phyloP scores from a whole-genome alignment of 2,329 filamentous ascomycete genomes.

The Ramularia endophylla region DNA sequence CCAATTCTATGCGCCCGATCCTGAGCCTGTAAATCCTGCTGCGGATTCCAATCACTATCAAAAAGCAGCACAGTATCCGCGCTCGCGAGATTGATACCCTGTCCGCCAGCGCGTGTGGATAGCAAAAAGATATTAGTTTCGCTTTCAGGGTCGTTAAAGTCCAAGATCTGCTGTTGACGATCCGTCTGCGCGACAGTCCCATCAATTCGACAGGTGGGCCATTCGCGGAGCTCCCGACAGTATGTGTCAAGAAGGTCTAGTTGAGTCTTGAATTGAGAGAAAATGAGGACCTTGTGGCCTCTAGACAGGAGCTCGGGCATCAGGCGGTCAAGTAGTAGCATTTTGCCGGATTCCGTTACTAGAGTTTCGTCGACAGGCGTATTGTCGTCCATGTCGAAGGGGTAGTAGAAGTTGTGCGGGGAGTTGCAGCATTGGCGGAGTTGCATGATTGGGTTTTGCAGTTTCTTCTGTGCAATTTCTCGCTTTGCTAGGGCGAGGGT shows the following conservation, averaged over 20 bases:
- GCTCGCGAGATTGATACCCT: constrained; percentile 88
- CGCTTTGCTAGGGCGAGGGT: constrained; percentile 75
- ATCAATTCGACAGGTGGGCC: constrained; percentile 85
- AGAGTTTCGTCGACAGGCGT: constrained; percentile 68
- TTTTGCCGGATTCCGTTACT: constrained; percentile 85
- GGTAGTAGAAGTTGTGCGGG: constrained; percentile 95
- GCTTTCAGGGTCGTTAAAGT: constrained; percentile 40
- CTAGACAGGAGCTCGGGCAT: constrained; percentile 66
- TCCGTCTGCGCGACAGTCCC: constrained; percentile 70
- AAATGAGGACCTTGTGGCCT: constrained; percentile 88
- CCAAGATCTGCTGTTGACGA: constrained; percentile 43
- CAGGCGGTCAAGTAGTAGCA: constrained; percentile 85
- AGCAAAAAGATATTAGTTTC: constrained; percentile 69
- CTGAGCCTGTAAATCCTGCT: constrained; percentile 94
- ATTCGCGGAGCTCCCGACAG: constrained; percentile 67
- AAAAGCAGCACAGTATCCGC: constrained; percentile 93
- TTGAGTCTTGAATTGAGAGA: constrained; percentile 93
- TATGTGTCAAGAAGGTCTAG: constrained; percentile 89
- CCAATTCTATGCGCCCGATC: constrained; percentile 94
- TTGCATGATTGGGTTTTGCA: constrained; percentile 90
- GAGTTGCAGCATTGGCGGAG: constrained; percentile 87
- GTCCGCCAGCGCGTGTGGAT: constrained; percentile 84
- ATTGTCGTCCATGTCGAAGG: constrained; percentile 60
- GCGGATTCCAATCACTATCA: constrained; percentile 89
- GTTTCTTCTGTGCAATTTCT: constrained; percentile 83